These are phyloP conservation scores for Monosporascus sp. DNA, from an alignment of 2,329 filamentous ascomycete species.

Conservation along the genomic window DNA sequence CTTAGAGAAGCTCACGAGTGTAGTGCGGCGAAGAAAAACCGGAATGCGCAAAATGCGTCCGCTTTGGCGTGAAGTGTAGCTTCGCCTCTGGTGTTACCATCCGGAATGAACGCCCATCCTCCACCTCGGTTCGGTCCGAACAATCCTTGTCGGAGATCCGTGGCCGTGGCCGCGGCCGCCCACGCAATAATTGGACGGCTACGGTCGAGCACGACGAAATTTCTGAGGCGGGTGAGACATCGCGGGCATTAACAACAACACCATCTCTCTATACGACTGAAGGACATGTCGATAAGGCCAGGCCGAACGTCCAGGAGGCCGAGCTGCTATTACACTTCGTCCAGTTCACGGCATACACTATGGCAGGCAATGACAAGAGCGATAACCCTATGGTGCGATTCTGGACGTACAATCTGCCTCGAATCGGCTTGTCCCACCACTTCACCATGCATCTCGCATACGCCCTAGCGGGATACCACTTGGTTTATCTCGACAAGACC, in stretches of 20 bases:
- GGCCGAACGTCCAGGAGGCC: constrained; percentile 12
- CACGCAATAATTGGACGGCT: neutral
- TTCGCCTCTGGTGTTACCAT: constrained; percentile 12
- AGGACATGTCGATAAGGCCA: neutral
- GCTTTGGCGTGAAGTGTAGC: constrained; percentile 25
- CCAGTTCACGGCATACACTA: constrained; percentile 17
- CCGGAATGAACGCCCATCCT: neutral
- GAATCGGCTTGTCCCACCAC: constrained; percentile 22
- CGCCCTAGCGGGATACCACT: constrained; percentile 22
- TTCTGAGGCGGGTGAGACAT: neutral
- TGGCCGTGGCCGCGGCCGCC: neutral
- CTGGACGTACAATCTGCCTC: constrained; percentile 23
- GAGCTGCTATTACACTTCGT: constrained; percentile 26
- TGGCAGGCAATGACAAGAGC: constrained; percentile 10
- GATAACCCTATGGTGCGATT: constrained; percentile 16
- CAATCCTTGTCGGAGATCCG: neutral
- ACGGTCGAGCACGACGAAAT: neutral
- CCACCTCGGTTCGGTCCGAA: neutral
- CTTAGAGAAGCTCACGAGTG: neutral
- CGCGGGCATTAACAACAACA: neutral
- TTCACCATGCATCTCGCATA: constrained; percentile 26
- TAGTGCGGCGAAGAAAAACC: constrained; percentile 30
- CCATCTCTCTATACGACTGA: constrained; percentile 17
- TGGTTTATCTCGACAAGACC: constrained; percentile 13
- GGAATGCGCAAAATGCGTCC: constrained; percentile 26